Evolutionary conservation across 495 filamentous ascomycete species (phyloP), one percentile per base, ranked within the genome.

Genomic region (Clavariopsis aquatica): DNA sequence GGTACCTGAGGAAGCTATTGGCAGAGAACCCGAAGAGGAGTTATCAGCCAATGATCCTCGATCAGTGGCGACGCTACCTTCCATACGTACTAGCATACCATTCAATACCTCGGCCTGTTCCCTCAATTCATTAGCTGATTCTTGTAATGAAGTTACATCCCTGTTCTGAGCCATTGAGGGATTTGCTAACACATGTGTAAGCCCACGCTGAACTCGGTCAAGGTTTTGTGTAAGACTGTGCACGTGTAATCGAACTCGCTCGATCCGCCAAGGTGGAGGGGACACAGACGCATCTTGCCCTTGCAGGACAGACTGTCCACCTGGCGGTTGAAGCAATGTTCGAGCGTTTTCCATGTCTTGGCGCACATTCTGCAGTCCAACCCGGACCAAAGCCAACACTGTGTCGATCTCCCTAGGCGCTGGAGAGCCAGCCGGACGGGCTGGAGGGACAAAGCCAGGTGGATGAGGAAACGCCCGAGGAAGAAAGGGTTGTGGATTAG

Each of bases 261-360:
- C 52, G 27, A 57, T 17, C 4, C 67, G 67, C 62, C 63, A 63
- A 5, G 54, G 22, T 0, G 65, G 60, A n/a, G 65, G 29, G 23
- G n/a, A 53, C 47, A 38, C 23, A 13, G 47, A 43, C 28, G 60
- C 41, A 13, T 41, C n/a, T 12, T 38, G 15, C 0, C 34, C 41
- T 24, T 17, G 8, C 15, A 55, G 1, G 15, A 29, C 31, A 6
- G 49, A 12, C 29, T 61, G 61, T 20, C 55, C 58, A 28, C 53
- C 45, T 19, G 57, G 56, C 12, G 22, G 28, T 17, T 51, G 52
- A 13, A 70, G 13, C 20, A 70, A 38, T n/a, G 43, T 29, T 34
- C 58, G 58, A 17, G 66, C 41, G 43, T 70, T 70, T 9, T 70
- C 62, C 67, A 66, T 66, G 38, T 70, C 67, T 34, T 41, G 57